Base-by-base conservation (phyloP, 1,284 basidiomycete species). In the Apiotrichum akiyoshidainum region DNA sequence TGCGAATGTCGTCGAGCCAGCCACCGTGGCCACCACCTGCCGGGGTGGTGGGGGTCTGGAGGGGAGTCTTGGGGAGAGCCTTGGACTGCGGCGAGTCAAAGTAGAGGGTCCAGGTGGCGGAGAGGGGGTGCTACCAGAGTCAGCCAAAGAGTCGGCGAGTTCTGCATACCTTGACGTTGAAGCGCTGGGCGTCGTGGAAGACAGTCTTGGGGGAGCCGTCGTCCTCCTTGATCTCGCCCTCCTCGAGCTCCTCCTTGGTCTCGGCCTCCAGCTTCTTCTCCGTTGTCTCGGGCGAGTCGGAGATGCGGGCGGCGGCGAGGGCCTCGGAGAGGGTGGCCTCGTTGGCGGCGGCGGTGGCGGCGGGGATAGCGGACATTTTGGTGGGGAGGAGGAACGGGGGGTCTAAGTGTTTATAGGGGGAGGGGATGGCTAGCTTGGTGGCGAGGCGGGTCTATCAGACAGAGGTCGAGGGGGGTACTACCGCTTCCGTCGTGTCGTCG, bases 1-100 rank as follows among this genome's bases (percentile, higher is more conserved):
- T 87, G 73, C 93, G 92, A 73, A 97, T 94, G 72, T 95, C 91
- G 69, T 96, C 93, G 88, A 96, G 94, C 94, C 94, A 97, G 40
- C 89, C 89, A 64, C 75, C 75, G 56, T 73, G 69, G 13, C 68
- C 61, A 9, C 65, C 31, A 9, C 65, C 31, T 59, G 61, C 14
- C 87, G 87, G 0, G 87, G 89, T 70, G 85, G 85, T 11, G 88
- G 89, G 63, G 88, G 58, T 60, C 46, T 57, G 51, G 39, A 51
- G 50, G 12, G 52, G 89, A 22, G 90, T 92, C 78, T 92, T 90
- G 39, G 91, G 90, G 39, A 92, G 81, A 77, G 88, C 63, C 78
- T 95, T 95, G 50, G 90, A 91, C 50, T 85, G 83, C 4, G 91
- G 91, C 50, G 92, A 94, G 76, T 96, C 93, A 75, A 95, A 97